phyloP scores from a whole-genome alignment of 2,329 filamentous ascomycete genomes.

The Elsinoe arachidis region DNA sequence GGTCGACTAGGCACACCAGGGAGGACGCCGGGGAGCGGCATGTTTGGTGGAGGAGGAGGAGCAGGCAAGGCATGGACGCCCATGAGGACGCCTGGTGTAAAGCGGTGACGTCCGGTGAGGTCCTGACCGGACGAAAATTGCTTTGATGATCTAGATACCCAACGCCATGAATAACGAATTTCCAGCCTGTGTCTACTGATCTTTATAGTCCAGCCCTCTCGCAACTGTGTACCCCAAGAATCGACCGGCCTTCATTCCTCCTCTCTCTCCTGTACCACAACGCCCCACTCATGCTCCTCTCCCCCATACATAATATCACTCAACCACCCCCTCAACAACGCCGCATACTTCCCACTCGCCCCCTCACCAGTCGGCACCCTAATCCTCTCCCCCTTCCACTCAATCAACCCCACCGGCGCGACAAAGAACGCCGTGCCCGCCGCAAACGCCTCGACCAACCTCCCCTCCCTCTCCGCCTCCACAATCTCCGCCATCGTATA shows the following conservation, averaged over 20 bases:
- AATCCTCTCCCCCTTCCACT: slow-evolving; percentile 37
- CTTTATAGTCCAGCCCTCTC: not conserved
- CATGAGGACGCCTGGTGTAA: slow-evolving; percentile 9
- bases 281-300: slow-evolving; percentile 39
- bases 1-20: slow-evolving; percentile 44
- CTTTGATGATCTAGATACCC: slow-evolving; percentile 9
- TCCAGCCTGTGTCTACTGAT: not conserved
- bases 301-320: slow-evolving; percentile 43
- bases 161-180: slow-evolving; percentile 2
- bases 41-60: slow-evolving; percentile 39
- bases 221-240: too few species aligned
- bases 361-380: slow-evolving; percentile 33
- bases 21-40: slow-evolving; percentile 18
- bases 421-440: slow-evolving; percentile 66
- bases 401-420: slow-evolving; percentile 37
- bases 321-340: slow-evolving; percentile 38
- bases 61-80: slow-evolving; percentile 50
- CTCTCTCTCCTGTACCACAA: slow-evolving; percentile 30
- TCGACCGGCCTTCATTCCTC: not conserved
- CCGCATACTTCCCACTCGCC: slow-evolving; percentile 29
- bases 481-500: slow-evolving; percentile 18
- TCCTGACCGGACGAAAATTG: not conserved
- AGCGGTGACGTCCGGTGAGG: not conserved
- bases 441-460: slow-evolving; percentile 72
- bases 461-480: slow-evolving; percentile 16